Base-by-base conservation (phyloP, 192 early-diverging fungal species). In the Podochytrium sp. region DNA sequence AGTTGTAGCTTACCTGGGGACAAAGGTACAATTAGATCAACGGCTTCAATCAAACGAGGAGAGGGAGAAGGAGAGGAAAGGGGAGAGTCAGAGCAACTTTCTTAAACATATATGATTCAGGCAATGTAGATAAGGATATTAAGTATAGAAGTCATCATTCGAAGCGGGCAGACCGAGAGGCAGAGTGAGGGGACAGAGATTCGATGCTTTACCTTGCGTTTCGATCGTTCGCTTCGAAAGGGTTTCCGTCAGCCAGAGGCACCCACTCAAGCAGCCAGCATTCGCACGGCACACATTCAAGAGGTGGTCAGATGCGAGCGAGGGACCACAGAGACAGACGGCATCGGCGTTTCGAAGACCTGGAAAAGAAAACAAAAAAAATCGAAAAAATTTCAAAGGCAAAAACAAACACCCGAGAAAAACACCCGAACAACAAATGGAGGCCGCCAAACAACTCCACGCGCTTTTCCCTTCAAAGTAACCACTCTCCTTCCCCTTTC, bases 41-140 rank as follows among this genome's bases (percentile, higher is more conserved):
- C n/a, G n/a, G n/a, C n/a, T 10, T 20, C 30, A 27, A 20, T 20
- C 7, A 55, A 55, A 25, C 23, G 30, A 70, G 52, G 25, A 42
- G 23, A 30, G 25, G 37, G 52, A 10, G 38, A 23, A 29, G 57
- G 35, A 37, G n/a, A 23, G 49, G 42, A 27, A 66, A 23, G 52
- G 32, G 51, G 51, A 51, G 32, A 47, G 30, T 34, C 25, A 49
- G 65, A 66, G 57, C 49, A 50, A 70, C 52, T 42, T 69, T 61
- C 42, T n/a, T 37, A 65, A 76, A 68, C 65, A 77, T 6, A 43
- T n/a, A 56, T 12, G 68, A 63, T 27, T 65, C 63, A 65, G 63
- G 63, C 63, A 65, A 65, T 65, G 43, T 65, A 65, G 63, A 65
- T 65, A 65, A 65, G 63, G 63, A 65, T 43, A 47, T 65, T 65